Conservation (phyloP, 495 filamentous ascomycete genomes). For the Cairneyella variabilis region DNA sequence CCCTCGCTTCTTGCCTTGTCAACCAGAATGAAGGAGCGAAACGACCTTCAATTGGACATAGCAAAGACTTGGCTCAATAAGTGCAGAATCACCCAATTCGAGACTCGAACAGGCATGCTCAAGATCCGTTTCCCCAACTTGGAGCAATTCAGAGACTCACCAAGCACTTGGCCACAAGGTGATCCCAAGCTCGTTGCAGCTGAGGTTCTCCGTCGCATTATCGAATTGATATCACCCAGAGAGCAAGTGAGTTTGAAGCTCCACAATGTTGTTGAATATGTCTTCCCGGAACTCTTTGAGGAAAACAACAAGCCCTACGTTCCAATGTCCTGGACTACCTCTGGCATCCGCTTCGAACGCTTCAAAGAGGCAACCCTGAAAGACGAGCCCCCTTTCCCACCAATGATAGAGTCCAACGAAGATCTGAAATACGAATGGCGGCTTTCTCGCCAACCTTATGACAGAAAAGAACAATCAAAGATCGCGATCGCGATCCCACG, state of each 20-base stretch:
- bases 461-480: slow-evolving; percentile 24
- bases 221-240: slow-evolving; percentile 15
- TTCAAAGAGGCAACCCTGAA: neutral
- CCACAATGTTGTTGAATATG: neutral
- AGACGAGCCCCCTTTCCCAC: no score
- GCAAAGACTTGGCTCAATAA: slow-evolving; percentile 17
- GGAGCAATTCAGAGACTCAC: slow-evolving; percentile 8
- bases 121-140: slow-evolving; percentile 37
- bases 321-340: slow-evolving; percentile 12
- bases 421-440: slow-evolving; percentile 35
- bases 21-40: slow-evolving; percentile 29
- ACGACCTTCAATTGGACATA: slow-evolving; percentile 32
- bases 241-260: slow-evolving; percentile 13
- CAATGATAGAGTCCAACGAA: no score
- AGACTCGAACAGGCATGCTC: slow-evolving; percentile 35
- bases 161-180: neutral
- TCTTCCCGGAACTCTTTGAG: slow-evolving; percentile 14
- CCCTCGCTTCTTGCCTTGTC: slow-evolving; percentile 57
- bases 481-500: slow-evolving; percentile 11
- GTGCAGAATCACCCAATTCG: slow-evolving; percentile 35
- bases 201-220: slow-evolving; percentile 15
- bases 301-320: neutral
- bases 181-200: slow-evolving; percentile 21
- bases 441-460: slow-evolving; percentile 49
- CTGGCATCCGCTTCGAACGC: slow-evolving; percentile 12